Evolutionary conservation across 2,329 filamentous ascomycete genomes (phyloP).

Genomic region (Aspergillus pseudoviridinutans): DNA sequence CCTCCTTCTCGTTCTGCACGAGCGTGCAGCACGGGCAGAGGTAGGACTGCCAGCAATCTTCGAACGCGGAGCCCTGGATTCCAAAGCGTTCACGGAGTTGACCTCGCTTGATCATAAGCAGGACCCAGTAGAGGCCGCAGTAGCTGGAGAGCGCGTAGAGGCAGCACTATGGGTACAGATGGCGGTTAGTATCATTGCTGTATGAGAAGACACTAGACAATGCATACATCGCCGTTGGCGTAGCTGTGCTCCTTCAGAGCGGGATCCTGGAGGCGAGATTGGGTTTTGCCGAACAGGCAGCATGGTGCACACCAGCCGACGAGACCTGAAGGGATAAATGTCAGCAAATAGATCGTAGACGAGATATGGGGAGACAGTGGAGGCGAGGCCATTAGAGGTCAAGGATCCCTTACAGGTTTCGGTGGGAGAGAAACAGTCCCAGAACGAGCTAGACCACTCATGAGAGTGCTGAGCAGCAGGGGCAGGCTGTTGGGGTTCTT

Average conservation of each 20-base stretch:
- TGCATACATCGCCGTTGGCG: slow-evolving; percentile 26
- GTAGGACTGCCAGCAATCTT: slow-evolving; percentile 52
- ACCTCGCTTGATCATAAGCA: slow-evolving; percentile 51
- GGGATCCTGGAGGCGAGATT: slow-evolving; percentile 29
- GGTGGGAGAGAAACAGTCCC: slow-evolving; percentile 30
- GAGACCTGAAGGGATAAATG: slow-evolving; percentile 17
- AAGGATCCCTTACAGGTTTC: slow-evolving; percentile 25
- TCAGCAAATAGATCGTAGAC: not conserved
- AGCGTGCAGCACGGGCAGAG: slow-evolving; percentile 57
- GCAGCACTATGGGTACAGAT: slow-evolving; percentile 29
- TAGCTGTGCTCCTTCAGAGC: slow-evolving; percentile 22
- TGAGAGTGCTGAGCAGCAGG: not conserved
- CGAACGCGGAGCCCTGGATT: slow-evolving; percentile 48
- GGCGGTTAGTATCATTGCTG: not conserved
- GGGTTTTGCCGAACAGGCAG: slow-evolving; percentile 29
- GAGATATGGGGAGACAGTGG: not conserved
- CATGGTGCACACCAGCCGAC: slow-evolving; percentile 27
- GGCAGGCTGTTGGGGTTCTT: not conserved
- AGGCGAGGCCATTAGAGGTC: not conserved
- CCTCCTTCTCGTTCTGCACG: slow-evolving; percentile 58
- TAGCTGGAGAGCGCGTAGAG: slow-evolving; percentile 28
- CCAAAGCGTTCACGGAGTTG: slow-evolving; percentile 53
- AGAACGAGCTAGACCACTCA: slow-evolving; percentile 30
- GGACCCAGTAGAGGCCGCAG: slow-evolving; percentile 34
- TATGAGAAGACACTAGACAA: not conserved